Evolutionary conservation across 805 yeast species (phyloP).

Genomic region (Barnettozyma sp.): DNA sequence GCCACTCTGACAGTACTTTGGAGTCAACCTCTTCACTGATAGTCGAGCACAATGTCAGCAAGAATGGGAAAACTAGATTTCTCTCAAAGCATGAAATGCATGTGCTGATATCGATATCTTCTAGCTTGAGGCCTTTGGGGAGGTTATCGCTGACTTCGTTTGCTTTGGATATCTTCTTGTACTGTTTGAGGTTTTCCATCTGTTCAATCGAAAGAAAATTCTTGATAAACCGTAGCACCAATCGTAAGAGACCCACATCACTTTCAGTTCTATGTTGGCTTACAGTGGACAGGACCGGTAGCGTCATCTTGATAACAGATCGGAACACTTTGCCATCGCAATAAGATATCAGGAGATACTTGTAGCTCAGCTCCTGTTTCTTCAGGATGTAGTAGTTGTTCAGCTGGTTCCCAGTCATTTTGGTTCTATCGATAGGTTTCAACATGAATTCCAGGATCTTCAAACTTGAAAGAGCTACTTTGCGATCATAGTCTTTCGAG

Average conservation of each 20-base stretch:
- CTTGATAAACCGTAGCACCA: conserved; percentile 67
- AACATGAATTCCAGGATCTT: conserved; percentile 80
- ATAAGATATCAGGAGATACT: conserved; percentile 53
- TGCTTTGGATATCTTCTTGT: conserved; percentile 32
- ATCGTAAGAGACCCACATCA: conserved; percentile 65
- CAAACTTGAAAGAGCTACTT: conserved; percentile 62
- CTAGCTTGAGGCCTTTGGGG: conserved; percentile 51
- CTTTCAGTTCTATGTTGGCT: conserved; percentile 54
- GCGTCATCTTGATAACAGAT: conserved; percentile 62
- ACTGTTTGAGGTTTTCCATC: conserved; percentile 41
- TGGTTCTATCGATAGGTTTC: conserved; percentile 70
- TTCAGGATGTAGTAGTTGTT: conserved; percentile 52
- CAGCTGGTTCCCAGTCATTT: conserved; percentile 44
- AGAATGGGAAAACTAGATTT: conserved; percentile 66
- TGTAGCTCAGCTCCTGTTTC: conserved; percentile 64
- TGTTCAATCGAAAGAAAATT: conserved; percentile 78
- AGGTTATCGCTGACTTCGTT: conserved; percentile 30
- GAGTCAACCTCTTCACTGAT: conserved; percentile 59
- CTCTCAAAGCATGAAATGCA: conserved; percentile 53
- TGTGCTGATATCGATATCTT: conserved; percentile 60
- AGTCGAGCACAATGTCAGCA: conserved; percentile 64
- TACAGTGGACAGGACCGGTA: conserved; percentile 49
- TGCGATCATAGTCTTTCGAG: conserved; percentile 38
- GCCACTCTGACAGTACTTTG: conserved; percentile 49
- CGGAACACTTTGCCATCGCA: conserved; percentile 56